Conservation (phyloP, 208 protist species). For the Leishmania major region DNA sequence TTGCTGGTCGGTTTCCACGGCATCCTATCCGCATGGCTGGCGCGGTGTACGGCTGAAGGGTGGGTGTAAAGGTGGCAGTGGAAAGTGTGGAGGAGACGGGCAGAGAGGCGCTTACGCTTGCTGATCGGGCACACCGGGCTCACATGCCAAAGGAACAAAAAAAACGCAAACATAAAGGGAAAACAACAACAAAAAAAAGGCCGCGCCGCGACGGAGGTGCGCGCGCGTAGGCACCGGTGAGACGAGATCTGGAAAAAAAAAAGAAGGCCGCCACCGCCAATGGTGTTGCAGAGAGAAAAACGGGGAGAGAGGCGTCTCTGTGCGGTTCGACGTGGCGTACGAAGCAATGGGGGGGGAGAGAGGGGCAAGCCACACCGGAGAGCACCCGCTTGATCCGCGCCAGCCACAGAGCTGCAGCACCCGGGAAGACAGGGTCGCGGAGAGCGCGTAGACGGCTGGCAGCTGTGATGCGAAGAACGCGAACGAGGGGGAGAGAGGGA, state of each 20-base stretch:
- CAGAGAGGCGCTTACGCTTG: background rate
- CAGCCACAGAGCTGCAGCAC: background rate
- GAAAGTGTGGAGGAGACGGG: background rate
- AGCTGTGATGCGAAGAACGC: background rate
- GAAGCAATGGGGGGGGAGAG: background rate
- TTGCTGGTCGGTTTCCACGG: background rate
- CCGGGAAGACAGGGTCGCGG: background rate
- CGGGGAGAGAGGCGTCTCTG: background rate
- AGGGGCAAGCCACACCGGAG: background rate
- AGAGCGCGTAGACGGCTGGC: background rate
- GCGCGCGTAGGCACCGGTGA: background rate
- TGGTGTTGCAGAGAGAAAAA: background rate
- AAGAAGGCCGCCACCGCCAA: background rate
- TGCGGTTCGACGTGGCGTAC: background rate
- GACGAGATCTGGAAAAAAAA: background rate
- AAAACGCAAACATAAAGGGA: background rate
- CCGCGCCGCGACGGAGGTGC: background rate
- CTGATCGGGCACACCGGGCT: background rate
- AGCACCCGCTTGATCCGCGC: background rate
- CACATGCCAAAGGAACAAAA: background rate
- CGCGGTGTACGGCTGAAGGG: background rate
- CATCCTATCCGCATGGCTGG: background rate
- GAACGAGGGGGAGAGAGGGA: background rate
- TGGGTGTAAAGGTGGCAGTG: too few species aligned
- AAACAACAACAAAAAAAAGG: background rate